Percentiles rank a stretch among this genome's conserved stretches.
phyloP scores from a whole-genome alignment of 108 stramenopile species.

The Skeletonema tropicum region DNA sequence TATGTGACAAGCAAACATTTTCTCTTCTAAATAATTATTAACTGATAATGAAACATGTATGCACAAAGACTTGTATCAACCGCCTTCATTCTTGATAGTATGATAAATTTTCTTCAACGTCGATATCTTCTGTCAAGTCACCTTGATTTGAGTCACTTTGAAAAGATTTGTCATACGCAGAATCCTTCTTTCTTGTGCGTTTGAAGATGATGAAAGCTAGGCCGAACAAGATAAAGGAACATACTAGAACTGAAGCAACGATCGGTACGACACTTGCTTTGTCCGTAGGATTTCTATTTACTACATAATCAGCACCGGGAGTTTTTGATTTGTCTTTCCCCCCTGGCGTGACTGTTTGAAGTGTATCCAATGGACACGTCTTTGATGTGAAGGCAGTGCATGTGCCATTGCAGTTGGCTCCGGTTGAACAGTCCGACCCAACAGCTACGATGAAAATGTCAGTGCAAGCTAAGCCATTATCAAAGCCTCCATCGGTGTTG shows the following conservation, averaged over 20 bases:
- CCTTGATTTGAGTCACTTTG: background rate
- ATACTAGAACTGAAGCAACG: conserved; percentile 28
- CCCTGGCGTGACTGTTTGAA: background rate
- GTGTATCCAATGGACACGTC: conserved; percentile 21
- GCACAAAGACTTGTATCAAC: background rate
- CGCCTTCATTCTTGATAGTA: background rate
- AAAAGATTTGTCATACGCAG: background rate
- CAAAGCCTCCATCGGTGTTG: conserved; percentile 29
- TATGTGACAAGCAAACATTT: conserved; percentile 1
- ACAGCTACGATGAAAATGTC: conserved; percentile 28
- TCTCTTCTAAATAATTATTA: background rate
- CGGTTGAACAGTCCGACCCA: conserved; percentile 21
- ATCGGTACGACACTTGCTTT: conserved; percentile 29
- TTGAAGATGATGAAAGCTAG: conserved; percentile 28
- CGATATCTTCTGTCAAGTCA: background rate
- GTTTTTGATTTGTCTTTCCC: background rate
- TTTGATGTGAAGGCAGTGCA: conserved; percentile 27
- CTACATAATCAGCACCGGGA: background rate
- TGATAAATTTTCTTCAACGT: background rate
- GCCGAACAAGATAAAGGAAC: conserved; percentile 38
- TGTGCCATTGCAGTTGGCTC: conserved; percentile 25
- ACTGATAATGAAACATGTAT: conserved; percentile 2
- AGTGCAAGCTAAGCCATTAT: conserved; percentile 17
- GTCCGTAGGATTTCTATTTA: background rate
- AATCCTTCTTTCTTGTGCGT: conserved; percentile 18